A percentile compares a stretch with the other conserved stretches of the same genome.
These are phyloP conservation scores for Ceratopteris richardii DNA, from an alignment of 75 land plant genomes.

Conservation along the genomic window DNA sequence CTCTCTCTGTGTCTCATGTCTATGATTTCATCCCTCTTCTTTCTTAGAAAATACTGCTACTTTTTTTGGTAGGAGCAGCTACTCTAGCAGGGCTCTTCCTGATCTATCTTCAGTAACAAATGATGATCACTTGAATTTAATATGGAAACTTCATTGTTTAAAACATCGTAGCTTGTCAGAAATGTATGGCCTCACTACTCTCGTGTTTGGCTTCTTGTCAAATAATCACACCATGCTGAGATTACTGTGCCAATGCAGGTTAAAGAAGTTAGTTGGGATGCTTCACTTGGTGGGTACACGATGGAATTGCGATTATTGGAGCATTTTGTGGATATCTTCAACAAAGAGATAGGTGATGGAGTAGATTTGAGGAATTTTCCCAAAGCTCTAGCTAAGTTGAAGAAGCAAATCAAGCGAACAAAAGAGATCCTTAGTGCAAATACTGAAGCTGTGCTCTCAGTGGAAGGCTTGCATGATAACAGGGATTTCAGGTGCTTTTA, in stretches of 20 bases:
- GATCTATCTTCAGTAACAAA: no score
- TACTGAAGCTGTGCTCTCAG: conserved; percentile 74
- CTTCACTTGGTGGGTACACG: conserved; percentile 76
- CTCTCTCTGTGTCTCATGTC: no score
- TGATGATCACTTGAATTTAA: no score
- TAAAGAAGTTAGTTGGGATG: conserved; percentile 81
- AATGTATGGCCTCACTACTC: no score
- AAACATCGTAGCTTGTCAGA: no score
- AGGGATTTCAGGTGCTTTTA: conserved; percentile 62
- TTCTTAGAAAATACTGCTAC: no score
- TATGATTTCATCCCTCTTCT: no score
- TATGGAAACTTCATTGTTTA: no score
- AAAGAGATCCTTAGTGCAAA: conserved; percentile 97
- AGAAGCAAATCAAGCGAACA: conserved; percentile 93
- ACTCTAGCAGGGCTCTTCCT: no score
- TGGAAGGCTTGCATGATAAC: conserved; percentile 87
- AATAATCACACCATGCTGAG: no score
- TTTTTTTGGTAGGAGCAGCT: no score
- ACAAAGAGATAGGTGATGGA: conserved; percentile 60
- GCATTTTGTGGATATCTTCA: conserved; percentile 88
- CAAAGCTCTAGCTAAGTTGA: conserved; percentile 95
- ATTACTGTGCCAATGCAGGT: conserved; percentile 61
- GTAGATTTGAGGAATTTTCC: conserved; percentile 72
- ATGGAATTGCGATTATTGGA: conserved; percentile 83
- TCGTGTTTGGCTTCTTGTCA: no score